Conservation (phyloP, 805 yeast species). For the Metschnikowia arizonensis region DNA sequence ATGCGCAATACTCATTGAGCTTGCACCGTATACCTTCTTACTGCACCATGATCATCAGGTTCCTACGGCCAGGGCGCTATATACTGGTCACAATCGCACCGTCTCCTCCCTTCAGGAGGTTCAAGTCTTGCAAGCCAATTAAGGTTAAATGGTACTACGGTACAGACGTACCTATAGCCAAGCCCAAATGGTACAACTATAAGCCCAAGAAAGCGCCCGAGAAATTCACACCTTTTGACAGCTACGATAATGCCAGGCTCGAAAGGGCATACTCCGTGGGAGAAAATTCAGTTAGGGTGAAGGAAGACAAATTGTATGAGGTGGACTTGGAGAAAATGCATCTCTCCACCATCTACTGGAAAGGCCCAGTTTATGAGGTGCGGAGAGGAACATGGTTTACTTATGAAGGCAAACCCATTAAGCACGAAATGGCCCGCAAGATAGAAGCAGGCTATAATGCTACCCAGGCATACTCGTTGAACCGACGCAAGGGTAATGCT, state of each 20-base stretch:
- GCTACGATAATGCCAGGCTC: slow-evolving; percentile 55
- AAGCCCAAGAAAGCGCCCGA: slow-evolving; percentile 46
- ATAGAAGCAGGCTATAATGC: slow-evolving; percentile 54
- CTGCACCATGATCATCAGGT: background rate
- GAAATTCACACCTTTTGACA: slow-evolving; percentile 66
- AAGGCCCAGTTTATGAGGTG: slow-evolving; percentile 79
- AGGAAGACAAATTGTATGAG: slow-evolving; percentile 74
- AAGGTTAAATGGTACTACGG: slow-evolving; percentile 72
- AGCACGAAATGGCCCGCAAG: slow-evolving; percentile 45
- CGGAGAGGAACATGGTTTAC: slow-evolving; percentile 84
- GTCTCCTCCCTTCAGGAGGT: background rate
- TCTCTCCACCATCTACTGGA: slow-evolving; percentile 77
- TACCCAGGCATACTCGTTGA: slow-evolving; percentile 21
- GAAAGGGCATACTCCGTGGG: slow-evolving; percentile 44
- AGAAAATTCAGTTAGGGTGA: slow-evolving; percentile 49
- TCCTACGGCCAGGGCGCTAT: background rate
- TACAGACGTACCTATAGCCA: slow-evolving; percentile 66
- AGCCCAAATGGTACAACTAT: slow-evolving; percentile 61
- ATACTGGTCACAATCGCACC: background rate
- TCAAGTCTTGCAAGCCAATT: slow-evolving; percentile 8
- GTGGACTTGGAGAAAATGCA: slow-evolving; percentile 57
- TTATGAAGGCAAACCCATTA: slow-evolving; percentile 52
- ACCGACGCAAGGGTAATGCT: slow-evolving; percentile 1
- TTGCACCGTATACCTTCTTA: background rate
- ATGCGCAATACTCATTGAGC: background rate